A percentile compares a stretch with the other conserved stretches of the same genome.
These are phyloP conservation scores for Hirsutella rhossiliensis DNA, from an alignment of 2,329 filamentous ascomycete species.

Conservation along the genomic window DNA sequence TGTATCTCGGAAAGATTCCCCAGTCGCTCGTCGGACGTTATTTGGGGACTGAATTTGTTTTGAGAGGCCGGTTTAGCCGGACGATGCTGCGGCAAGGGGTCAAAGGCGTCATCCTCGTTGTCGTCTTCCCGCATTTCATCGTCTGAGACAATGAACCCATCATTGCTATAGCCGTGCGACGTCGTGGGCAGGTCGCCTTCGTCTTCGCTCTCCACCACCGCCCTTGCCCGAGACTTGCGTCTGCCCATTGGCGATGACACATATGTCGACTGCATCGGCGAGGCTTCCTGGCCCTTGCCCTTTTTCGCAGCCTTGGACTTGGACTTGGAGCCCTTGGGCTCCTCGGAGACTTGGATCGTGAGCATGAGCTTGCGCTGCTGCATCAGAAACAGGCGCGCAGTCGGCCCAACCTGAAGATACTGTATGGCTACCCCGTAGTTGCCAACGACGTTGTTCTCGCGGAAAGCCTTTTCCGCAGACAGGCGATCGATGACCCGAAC, in stretches of 20 bases:
- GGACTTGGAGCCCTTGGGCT: conserved; percentile 15
- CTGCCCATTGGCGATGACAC: conserved; percentile 40
- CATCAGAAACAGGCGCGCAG: conserved; percentile 28
- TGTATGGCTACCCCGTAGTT: conserved; percentile 56
- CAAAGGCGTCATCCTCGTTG: conserved; percentile 33
- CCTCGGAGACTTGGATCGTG: conserved; percentile 25
- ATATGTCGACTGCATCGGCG: conserved; percentile 31
- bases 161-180: conserved; percentile 32
- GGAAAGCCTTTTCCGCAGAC: conserved; percentile 59
- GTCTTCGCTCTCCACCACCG: conserved; percentile 13
- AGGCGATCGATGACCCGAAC: conserved; percentile 76
- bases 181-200: conserved; percentile 29
- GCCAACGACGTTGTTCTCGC: conserved; percentile 48
- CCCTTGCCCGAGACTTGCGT: conserved; percentile 14
- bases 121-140: conserved; percentile 21
- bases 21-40: conserved; percentile 42
- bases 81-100: conserved; percentile 24
- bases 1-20: conserved; percentile 46
- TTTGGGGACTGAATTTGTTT: conserved; percentile 38
- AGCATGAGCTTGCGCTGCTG: conserved; percentile 33
- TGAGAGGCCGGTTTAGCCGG: conserved; percentile 21
- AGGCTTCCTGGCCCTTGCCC: conserved; percentile 19
- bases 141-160: conserved; percentile 36
- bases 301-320: conserved; percentile 19
- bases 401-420: conserved; percentile 47